phyloP scores from a whole-genome alignment of 305 asterid genomes.

The Fraxinus greggii region DNA sequence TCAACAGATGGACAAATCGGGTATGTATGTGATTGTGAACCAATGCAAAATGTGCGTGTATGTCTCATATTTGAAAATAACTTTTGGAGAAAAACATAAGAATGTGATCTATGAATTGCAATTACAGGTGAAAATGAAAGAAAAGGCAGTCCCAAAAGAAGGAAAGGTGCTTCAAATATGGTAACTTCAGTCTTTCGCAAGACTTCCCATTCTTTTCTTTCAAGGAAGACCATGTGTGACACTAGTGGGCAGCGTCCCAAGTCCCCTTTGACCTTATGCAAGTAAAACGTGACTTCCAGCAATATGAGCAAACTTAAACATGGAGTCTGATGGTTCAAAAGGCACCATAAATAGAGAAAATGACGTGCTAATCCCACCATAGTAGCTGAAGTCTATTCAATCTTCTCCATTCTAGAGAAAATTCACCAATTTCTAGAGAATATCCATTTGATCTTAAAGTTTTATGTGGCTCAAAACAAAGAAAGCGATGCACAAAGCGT shows the following conservation, averaged over 20 bases:
- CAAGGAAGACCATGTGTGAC: neutral
- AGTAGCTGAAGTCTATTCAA: neutral
- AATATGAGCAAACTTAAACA: neutral
- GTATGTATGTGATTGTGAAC: neutral
- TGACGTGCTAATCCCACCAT: neutral
- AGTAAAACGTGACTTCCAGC: neutral
- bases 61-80: neutral
- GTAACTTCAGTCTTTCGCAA: neutral
- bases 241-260: neutral
- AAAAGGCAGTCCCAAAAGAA: neutral
- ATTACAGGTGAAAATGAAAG: neutral
- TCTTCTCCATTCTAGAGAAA: neutral
- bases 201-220: neutral
- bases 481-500: neutral
- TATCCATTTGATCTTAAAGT: neutral
- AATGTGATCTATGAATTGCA: neutral
- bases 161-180: neutral
- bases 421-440: neutral
- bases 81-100: neutral
- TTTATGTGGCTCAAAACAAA: neutral
- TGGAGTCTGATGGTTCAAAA: neutral
- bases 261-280: neutral
- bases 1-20: neutral
- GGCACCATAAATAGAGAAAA: neutral
- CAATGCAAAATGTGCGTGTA: neutral